Percentiles rank a stretch among this genome's conserved stretches.
These are phyloP conservation scores for Rhodotorula babjevae DNA, from an alignment of 768 basidiomycete species.

Conservation along the genomic window DNA sequence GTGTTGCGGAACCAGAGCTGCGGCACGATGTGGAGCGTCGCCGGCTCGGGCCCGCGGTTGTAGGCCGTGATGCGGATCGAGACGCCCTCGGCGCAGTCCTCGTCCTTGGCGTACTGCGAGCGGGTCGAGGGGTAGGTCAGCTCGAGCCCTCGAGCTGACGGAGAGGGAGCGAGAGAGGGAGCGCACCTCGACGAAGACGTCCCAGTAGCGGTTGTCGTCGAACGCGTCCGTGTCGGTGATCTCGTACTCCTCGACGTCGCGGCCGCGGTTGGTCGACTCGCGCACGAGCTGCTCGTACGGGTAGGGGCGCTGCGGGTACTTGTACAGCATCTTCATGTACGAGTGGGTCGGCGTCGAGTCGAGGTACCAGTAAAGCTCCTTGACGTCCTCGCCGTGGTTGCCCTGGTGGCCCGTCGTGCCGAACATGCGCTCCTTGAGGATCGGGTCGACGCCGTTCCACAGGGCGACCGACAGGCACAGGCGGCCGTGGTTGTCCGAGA, in stretches of 20 bases:
- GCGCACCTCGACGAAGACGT: slow-evolving; percentile 90
- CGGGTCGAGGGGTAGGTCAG: too few relatives aligned
- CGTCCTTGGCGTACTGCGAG: slow-evolving; percentile 89
- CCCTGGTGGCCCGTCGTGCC: slow-evolving; percentile 92
- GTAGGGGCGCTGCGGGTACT: slow-evolving; percentile 86
- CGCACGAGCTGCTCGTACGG: slow-evolving; percentile 90
- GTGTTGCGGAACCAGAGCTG: slow-evolving; percentile 97
- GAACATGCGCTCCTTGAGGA: slow-evolving; percentile 93
- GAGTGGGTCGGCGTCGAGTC: slow-evolving; percentile 98
- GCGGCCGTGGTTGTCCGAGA: slow-evolving; percentile 94
- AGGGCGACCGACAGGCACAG: slow-evolving; percentile 83
- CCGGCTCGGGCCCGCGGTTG: slow-evolving; percentile 92
- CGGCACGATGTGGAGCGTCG: slow-evolving; percentile 87
- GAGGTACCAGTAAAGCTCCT: slow-evolving; percentile 96
- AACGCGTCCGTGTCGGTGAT: slow-evolving; percentile 87
- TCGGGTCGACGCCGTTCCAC: slow-evolving; percentile 92
- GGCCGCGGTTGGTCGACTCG: slow-evolving; percentile 73
- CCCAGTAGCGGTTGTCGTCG: slow-evolving; percentile 94
- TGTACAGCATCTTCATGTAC: slow-evolving; percentile 99
- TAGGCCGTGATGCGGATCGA: slow-evolving; percentile 93
- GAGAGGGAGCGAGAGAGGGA: background rate
- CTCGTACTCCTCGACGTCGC: slow-evolving; percentile 87
- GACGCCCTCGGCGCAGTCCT: slow-evolving; percentile 76
- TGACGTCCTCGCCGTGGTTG: slow-evolving; percentile 98
- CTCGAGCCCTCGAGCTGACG: too few relatives aligned